phyloP scores from a whole-genome alignment of 805 yeast species.

The Kregervanrija pseudodelftensis region DNA sequence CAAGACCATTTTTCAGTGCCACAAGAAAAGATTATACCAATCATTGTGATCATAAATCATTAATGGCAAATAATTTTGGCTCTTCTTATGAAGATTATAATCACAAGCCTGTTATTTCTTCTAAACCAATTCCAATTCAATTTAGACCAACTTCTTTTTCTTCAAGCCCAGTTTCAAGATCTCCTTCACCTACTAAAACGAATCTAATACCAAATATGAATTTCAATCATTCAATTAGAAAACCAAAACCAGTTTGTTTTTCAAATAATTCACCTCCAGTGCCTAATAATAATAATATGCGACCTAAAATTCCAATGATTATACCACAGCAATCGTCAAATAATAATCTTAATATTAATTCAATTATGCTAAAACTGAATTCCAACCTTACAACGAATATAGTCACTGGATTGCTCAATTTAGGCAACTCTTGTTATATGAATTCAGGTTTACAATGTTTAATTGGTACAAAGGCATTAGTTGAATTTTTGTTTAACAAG shows the following conservation, averaged over 20 bases:
- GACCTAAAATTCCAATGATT: constrained; percentile 5
- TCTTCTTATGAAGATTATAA: too few species aligned
- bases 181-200: constrained; percentile 5
- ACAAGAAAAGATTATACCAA: too few species aligned
- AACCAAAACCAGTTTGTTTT: constrained; percentile 4
- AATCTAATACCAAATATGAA: background rate
- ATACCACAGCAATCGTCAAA: too few species aligned
- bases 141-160: background rate
- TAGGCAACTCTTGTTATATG: constrained; percentile 93
- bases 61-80: too few species aligned
- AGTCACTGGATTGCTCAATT: constrained; percentile 66
- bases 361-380: background rate
- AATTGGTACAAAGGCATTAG: constrained; percentile 61
- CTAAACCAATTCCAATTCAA: too few species aligned
- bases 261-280: constrained; percentile 12
- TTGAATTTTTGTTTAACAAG: constrained; percentile 53
- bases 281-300: constrained; percentile 3
- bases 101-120: too few species aligned
- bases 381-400: constrained; percentile 24
- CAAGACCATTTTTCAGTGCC: too few species aligned
- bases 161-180: constrained; percentile 4
- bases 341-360: too few species aligned
- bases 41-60: too few species aligned
- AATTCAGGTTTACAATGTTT: constrained; percentile 86
- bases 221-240: background rate